Percentiles rank a stretch among this genome's conserved stretches.
Evolutionary conservation across 441 rosid species (phyloP).

Genomic region (Erodium texanum): DNA sequence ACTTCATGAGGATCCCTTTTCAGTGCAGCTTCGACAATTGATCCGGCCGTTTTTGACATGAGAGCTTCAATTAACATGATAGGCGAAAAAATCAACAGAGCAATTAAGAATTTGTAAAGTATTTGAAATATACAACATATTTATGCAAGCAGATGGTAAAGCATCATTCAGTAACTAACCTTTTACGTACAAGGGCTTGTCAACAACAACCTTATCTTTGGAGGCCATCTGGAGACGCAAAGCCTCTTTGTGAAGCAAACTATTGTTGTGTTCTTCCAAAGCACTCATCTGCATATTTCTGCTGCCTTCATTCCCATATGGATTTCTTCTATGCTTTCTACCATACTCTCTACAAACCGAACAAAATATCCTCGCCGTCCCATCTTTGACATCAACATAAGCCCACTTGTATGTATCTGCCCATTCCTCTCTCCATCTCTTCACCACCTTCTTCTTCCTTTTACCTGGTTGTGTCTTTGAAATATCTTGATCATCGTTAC

Average conservation of each 20-base stretch:
- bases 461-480: constrained; percentile 55
- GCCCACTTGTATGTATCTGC: constrained; percentile 99
- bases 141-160: constrained; percentile 2
- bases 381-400: constrained; percentile 90
- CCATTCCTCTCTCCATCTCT: constrained; percentile 99
- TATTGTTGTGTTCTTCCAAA: constrained; percentile 92
- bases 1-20: constrained; percentile 94
- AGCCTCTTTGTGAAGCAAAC: constrained; percentile 99
- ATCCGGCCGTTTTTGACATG: constrained; percentile 98
- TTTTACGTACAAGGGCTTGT: constrained; percentile 86
- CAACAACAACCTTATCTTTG: constrained; percentile 79
- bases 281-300: constrained; percentile 99
- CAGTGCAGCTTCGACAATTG: constrained; percentile 80
- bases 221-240: constrained; percentile 95
- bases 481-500: constrained; percentile 62
- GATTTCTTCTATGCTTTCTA: constrained; percentile 93
- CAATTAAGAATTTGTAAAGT: constrained; percentile 11
- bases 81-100: constrained; percentile 8
- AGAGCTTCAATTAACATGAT: constrained; percentile 56
- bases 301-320: constrained; percentile 98
- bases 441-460: constrained; percentile 95
- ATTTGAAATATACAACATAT: constrained; percentile 9
- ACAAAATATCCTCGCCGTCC: constrained; percentile 94
- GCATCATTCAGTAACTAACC: constrained; percentile 36
- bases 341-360: constrained; percentile 96